Percentiles rank a stretch among this genome's conserved stretches.
Conservation (phyloP, 371 early-diverging fungal species). For the Entomophthora muscae region DNA sequence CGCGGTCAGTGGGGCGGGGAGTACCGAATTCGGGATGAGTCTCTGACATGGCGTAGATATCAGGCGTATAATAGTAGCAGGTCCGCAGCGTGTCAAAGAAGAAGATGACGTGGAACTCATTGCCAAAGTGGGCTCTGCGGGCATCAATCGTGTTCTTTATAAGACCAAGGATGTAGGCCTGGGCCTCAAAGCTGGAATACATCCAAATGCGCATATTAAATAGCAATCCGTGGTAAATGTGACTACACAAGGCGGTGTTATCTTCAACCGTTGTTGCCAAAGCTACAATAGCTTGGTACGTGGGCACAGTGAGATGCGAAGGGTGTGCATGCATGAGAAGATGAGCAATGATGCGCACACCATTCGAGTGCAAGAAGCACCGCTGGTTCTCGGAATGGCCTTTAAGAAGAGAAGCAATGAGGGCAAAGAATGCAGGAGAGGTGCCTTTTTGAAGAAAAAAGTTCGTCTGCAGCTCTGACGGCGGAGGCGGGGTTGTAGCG, state of each 20-base stretch:
- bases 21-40: constrained; percentile 11
- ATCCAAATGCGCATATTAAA: constrained; percentile 27
- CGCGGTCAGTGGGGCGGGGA: constrained; percentile 10
- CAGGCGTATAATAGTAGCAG: constrained; percentile 21
- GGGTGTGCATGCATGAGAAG: constrained; percentile 22
- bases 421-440: constrained; percentile 15
- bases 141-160: constrained; percentile 15
- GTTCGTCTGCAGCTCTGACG: constrained; percentile 12
- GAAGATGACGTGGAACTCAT: constrained; percentile 18
- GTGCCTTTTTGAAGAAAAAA: constrained; percentile 12
- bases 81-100: constrained; percentile 21
- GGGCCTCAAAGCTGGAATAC: constrained; percentile 15
- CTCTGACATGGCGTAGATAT: constrained; percentile 15
- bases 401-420: constrained; percentile 18
- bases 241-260: constrained; percentile 10
- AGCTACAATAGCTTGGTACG: constrained; percentile 16
- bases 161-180: constrained; percentile 21
- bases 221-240: constrained; percentile 15
- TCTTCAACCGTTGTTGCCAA: constrained; percentile 7
- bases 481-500: not conserved
- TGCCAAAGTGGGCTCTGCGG: constrained; percentile 15
- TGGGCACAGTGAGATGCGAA: constrained; percentile 15
- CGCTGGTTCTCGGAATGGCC: constrained; percentile 18
- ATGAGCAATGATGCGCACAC: constrained; percentile 19
- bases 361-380: constrained; percentile 16